phyloP scores from a whole-genome alignment of 164 flowering plant species.

The Piper longum region DNA sequence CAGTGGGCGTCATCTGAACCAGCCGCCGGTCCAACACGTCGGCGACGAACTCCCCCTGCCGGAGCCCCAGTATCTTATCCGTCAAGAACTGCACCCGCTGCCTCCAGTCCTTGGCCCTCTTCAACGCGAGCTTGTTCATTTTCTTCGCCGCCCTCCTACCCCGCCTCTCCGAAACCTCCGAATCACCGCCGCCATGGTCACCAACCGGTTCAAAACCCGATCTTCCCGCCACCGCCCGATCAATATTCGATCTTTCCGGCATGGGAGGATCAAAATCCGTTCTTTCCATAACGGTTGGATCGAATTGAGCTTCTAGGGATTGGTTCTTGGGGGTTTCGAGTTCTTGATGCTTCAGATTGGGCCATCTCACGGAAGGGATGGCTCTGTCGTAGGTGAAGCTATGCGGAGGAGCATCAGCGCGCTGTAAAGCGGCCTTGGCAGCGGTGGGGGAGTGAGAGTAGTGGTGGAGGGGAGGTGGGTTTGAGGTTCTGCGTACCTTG shows the following conservation, averaged over 20 bases:
- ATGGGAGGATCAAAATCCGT: not conserved
- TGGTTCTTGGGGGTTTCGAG: not conserved
- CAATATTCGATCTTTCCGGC: not conserved
- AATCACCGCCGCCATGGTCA: not conserved
- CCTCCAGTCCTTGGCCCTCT: constrained; percentile 84
- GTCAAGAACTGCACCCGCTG: constrained; percentile 58
- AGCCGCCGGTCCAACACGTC: constrained; percentile 60
- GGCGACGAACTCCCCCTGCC: constrained; percentile 55
- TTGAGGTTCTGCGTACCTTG: not conserved
- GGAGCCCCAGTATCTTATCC: constrained; percentile 46
- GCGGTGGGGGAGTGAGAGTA: not conserved
- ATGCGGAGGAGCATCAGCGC: constrained; percentile 1
- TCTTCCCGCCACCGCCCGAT: constrained; percentile 1
- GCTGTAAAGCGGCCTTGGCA: not conserved
- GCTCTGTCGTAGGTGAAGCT: constrained; percentile 65
- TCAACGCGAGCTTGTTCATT: constrained; percentile 71
- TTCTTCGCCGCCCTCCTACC: constrained; percentile 56
- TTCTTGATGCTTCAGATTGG: constrained; percentile 35
- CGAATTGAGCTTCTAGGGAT: constrained; percentile 1
- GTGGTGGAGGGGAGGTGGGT: not conserved
- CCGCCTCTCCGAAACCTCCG: constrained; percentile 28
- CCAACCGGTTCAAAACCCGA: not conserved
- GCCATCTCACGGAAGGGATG: constrained; percentile 76
- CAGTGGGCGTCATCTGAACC: constrained; percentile 88
- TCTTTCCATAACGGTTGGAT: constrained; percentile 2